These are phyloP conservation scores for Fusarium sp. DNA, from an alignment of 2,329 filamentous ascomycete species.

Conservation along the genomic window DNA sequence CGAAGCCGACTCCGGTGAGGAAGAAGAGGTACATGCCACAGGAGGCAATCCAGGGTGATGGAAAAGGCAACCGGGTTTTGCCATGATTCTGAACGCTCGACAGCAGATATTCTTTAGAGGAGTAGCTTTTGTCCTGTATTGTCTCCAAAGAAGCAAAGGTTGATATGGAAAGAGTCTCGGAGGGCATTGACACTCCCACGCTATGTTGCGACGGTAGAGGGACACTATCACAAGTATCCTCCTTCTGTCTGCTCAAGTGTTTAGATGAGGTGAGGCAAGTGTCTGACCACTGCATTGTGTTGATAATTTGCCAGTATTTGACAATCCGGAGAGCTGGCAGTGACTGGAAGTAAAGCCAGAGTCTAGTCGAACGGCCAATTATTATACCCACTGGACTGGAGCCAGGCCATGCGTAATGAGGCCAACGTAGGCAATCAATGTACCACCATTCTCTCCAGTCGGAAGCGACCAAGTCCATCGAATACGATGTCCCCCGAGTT, in stretches of 20 bases:
- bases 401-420: too few relatives aligned
- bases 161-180: not conserved
- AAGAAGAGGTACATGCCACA: conserved; percentile 18
- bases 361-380: too few relatives aligned
- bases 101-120: not conserved
- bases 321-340: too few relatives aligned
- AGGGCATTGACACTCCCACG: not conserved
- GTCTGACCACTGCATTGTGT: conserved; percentile 4
- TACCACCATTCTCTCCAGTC: too few relatives aligned
- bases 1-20: not conserved
- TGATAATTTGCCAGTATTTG: too few relatives aligned
- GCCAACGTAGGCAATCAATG: too few relatives aligned
- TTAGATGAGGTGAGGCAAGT: not conserved
- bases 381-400: too few relatives aligned
- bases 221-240: not conserved
- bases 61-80: not conserved
- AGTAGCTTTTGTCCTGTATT: not conserved
- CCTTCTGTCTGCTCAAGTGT: too few relatives aligned
- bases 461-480: too few relatives aligned
- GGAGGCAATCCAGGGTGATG: conserved; percentile 3
- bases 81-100: not conserved
- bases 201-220: not conserved
- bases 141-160: not conserved
- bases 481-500: too few relatives aligned
- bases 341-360: too few relatives aligned